Conservation (phyloP, 2,329 filamentous ascomycete genomes). For the Curvularia eragrostidis region DNA sequence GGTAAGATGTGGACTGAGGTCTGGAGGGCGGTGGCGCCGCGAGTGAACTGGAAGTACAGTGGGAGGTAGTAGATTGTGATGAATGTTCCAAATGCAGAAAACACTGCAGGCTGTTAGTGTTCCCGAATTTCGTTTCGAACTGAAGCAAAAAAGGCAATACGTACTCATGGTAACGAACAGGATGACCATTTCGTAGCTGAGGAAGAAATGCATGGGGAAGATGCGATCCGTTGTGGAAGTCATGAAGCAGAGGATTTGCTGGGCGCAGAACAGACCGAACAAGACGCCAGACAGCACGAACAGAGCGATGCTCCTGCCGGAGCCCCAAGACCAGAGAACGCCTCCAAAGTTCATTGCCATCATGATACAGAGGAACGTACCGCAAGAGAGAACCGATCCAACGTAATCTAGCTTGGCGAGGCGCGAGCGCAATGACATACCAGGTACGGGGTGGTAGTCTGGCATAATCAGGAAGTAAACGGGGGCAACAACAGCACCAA, state of each 20-base stretch:
- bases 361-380: background rate
- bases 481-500: constrained; percentile 48
- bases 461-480: background rate
- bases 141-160: background rate
- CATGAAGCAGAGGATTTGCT: constrained; percentile 55
- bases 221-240: constrained; percentile 55
- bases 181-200: background rate
- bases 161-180: background rate
- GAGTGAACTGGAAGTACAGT: constrained; percentile 34
- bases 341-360: constrained; percentile 60
- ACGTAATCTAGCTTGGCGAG: constrained; percentile 1
- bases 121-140: background rate
- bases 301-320: constrained; percentile 52
- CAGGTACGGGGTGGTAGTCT: background rate
- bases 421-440: constrained; percentile 28
- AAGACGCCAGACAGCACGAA: constrained; percentile 56
- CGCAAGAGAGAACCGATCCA: constrained; percentile 1
- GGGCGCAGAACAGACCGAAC: constrained; percentile 52
- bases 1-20: constrained; percentile 33
- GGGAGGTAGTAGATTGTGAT: constrained; percentile 31
- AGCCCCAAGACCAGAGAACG: constrained; percentile 56
- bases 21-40: constrained; percentile 23
- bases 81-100: constrained; percentile 1
- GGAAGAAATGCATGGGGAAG: constrained; percentile 59
- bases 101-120: background rate